Base-by-base conservation (phyloP, 2,329 filamentous ascomycete species). In the Colletotrichum sp. region DNA sequence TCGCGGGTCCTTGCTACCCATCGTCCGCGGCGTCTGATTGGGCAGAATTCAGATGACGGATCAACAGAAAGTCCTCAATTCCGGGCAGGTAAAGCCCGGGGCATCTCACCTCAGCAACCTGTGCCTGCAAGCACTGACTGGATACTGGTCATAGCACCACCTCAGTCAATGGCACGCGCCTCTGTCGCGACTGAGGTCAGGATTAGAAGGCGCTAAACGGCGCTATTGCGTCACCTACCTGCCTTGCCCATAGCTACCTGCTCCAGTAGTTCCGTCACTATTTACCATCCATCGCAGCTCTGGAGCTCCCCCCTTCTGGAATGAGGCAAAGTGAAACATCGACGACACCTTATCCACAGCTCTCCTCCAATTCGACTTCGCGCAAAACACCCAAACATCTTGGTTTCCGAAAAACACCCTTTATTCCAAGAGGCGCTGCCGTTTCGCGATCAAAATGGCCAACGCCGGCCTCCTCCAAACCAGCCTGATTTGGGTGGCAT, bases 401-500 rank as follows among this genome's bases (percentile, higher is more conserved):
- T 49, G 24, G 18, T 52, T 28, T 24, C 21, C 13, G 32, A 36
- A 69, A 63, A 15, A 68, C 8, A 34, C 30, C 28, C 10, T 16
- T 28, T 18, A 8, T 36, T 68, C 26, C 9, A 62, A 52, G 39
- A 59, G 15, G 24, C 24, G 59, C 32, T 57, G 60, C 64, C 28
- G 59, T 26, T 52, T 24, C 34, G 28, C 49, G 8, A 69, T 49
- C 49, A 66, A 24, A 76, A 86, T 86, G 85, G 85, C 85, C 78
- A 78, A 84, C 81, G 88, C 89, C 77, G 89, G 89, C 81, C 89
- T 97, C 83, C 92, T 98, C 77, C 96, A 98, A 84, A 94, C 94
- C 71, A 95, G 95, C 82, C 90, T 99, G 79, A 99, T 99, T 85
- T 99, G 97, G 97, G 93, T 97, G 77, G 92, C 96, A 70, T 99